Percentiles rank a stretch among this genome's conserved stretches.
These are phyloP conservation scores for Aquanectria penicillioides DNA, from an alignment of 2,329 filamentous ascomycete species.

Conservation along the genomic window DNA sequence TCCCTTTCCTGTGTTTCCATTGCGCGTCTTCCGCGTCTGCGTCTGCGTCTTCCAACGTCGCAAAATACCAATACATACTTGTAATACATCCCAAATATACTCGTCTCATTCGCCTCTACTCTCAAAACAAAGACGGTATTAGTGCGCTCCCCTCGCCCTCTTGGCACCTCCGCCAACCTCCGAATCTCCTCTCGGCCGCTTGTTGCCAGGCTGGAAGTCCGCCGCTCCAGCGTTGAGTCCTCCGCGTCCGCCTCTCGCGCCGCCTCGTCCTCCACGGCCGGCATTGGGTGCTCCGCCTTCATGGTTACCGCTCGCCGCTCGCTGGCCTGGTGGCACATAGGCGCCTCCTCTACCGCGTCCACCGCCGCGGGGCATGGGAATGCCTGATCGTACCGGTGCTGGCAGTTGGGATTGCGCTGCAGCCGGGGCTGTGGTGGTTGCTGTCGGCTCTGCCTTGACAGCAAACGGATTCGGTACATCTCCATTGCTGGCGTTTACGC, in stretches of 20 bases:
- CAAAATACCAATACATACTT: constrained; percentile 33
- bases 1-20: constrained; percentile 25
- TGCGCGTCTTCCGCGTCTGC: too few relatives aligned
- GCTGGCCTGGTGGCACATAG: constrained; percentile 51
- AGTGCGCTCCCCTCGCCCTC: constrained; percentile 53
- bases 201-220: constrained; percentile 68
- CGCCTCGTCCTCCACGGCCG: constrained; percentile 54
- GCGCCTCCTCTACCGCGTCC: constrained; percentile 51
- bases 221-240: constrained; percentile 61
- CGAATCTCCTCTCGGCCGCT: constrained; percentile 65
- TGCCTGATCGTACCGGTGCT: constrained; percentile 46
- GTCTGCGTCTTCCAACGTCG: constrained; percentile 22
- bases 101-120: constrained; percentile 17
- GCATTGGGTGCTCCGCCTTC: constrained; percentile 45
- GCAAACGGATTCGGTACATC: constrained; percentile 44
- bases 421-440: constrained; percentile 26
- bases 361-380: constrained; percentile 55
- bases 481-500: constrained; percentile 23
- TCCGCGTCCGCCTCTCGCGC: constrained; percentile 51
- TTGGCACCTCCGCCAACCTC: constrained; percentile 55
- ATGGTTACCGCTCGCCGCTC: constrained; percentile 47
- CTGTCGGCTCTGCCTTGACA: constrained; percentile 33
- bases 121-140: constrained; percentile 21
- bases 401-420: constrained; percentile 31
- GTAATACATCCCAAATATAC: constrained; percentile 36